Base-by-base conservation (phyloP, 2,329 filamentous ascomycete species). In the Apiospora hydei region DNA sequence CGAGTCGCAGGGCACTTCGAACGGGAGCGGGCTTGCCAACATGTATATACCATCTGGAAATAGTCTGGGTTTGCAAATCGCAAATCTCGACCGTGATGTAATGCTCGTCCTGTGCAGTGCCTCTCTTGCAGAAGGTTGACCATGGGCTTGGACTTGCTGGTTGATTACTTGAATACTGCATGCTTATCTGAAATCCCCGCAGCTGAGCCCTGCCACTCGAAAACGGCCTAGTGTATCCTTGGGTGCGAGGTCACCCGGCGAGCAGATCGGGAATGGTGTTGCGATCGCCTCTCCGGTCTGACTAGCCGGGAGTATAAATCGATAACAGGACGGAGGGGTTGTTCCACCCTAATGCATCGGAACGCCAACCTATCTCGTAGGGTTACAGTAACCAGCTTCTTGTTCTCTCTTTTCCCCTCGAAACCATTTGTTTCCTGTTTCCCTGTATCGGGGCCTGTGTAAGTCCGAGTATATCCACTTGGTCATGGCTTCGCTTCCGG, bases 401-500 rank as follows among this genome's bases (percentile, higher is more conserved):
- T n/a, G 21, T n/a, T 64, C 57, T 21, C 7, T n/a, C n/a, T 3
- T n/a, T 6, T 6, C 18, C 26, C 26, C 26, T 53, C 24, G 4
- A 30, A 16, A 30, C 1, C 5, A 26, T 18, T 61, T 0, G 2
- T n/a, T 21, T 38, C 18, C 14, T 21, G 26, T 4, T n/a, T 24
- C 21, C 18, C 14, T 41, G 1, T n/a, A 6, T 41, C 13, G 57
- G 7, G 13, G 18, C 34, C 21, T 41, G 21, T 26, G 18, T 14
- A 34, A 41, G 18, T 7, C 21, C n/a, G 46, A n/a, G 7, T 11
- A 30, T 30, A 30, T 30, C 26, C 26, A 14, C 14, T 11, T 21
- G 8, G 14, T 8, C 57, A 64, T 64, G 57, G 34, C 34, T 64
- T 64, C 14, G 14, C 76, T 71, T 44, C 79, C 77, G 16, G 73